These are phyloP conservation scores for Pseudogymnoascus sp. DNA, from an alignment of 2,329 filamentous ascomycete genomes.

Conservation along the genomic window DNA sequence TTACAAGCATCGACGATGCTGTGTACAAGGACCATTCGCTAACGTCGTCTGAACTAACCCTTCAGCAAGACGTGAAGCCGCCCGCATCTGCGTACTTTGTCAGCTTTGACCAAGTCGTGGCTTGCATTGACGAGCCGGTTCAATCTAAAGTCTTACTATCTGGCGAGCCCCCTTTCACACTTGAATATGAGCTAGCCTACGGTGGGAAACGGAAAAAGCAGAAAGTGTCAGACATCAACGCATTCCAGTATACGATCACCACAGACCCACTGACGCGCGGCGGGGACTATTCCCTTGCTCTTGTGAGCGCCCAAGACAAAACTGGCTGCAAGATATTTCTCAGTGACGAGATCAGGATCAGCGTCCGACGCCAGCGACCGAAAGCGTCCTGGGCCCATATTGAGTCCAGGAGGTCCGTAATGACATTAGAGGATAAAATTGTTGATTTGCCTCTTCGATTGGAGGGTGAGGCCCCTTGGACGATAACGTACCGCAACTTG, in stretches of 20 bases:
- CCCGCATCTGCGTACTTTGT: slow-evolving; percentile 73
- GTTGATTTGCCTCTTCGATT: slow-evolving; percentile 75
- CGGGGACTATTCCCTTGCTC: slow-evolving; percentile 79
- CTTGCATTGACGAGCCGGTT: slow-evolving; percentile 77
- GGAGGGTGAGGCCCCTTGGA: slow-evolving; percentile 80
- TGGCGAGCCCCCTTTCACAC: slow-evolving; percentile 77
- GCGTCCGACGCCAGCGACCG: slow-evolving; percentile 80
- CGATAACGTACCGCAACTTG: slow-evolving; percentile 63
- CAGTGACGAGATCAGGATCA: slow-evolving; percentile 76
- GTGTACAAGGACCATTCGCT: slow-evolving; percentile 66
- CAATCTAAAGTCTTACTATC: slow-evolving; percentile 65
- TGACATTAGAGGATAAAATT: slow-evolving; percentile 66
- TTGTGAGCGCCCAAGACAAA: slow-evolving; percentile 79
- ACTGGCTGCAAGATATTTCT: slow-evolving; percentile 80
- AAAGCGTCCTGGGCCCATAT: slow-evolving; percentile 78
- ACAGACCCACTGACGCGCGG: slow-evolving; percentile 69
- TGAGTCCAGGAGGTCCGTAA: slow-evolving; percentile 67
- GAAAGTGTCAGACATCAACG: slow-evolving; percentile 54
- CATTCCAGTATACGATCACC: slow-evolving; percentile 58
- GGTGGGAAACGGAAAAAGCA: slow-evolving; percentile 74
- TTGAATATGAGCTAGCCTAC: slow-evolving; percentile 91
- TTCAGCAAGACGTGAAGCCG: slow-evolving; percentile 90
- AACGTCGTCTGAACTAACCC: slow-evolving; percentile 49
- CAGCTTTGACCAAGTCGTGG: slow-evolving; percentile 47
- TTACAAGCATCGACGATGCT: slow-evolving; percentile 70